Conservation (phyloP, 1,284 basidiomycete genomes). For the Trametes pubescens region DNA sequence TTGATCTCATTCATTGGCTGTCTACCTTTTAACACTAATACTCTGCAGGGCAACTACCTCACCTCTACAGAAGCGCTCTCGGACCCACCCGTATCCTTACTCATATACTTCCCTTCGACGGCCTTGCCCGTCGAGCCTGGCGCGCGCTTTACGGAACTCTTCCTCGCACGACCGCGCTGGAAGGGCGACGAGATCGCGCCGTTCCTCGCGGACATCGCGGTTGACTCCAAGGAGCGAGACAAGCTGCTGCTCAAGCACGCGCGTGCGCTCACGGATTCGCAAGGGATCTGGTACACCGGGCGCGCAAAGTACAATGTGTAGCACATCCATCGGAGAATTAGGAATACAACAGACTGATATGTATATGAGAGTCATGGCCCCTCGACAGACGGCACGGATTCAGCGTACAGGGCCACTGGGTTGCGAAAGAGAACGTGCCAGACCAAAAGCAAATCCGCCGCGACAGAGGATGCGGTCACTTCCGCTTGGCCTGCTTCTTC, state of each 20-base stretch:
- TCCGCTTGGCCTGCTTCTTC: constrained; percentile 21
- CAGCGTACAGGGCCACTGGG: no score
- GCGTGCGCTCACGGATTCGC: constrained; percentile 72
- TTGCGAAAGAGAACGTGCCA: not conserved
- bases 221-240: constrained; percentile 87
- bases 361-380: no score
- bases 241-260: constrained; percentile 88
- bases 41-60: constrained; percentile 77
- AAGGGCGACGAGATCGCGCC: constrained; percentile 79
- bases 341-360: not conserved
- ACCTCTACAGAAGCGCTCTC: constrained; percentile 44
- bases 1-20: constrained; percentile 2
- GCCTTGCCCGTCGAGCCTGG: constrained; percentile 77
- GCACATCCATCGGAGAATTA: not conserved
- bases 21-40: not conserved
- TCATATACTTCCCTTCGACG: constrained; percentile 80
- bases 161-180: constrained; percentile 82
- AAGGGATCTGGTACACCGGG: constrained; percentile 77
- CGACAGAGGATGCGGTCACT: constrained; percentile 10
- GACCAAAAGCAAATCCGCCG: not conserved
- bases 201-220: constrained; percentile 82
- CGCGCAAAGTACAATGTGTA: constrained; percentile 49
- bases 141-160: constrained; percentile 84
- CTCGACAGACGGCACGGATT: no score
- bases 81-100: constrained; percentile 34